phyloP scores from a whole-genome alignment of 2,329 filamentous ascomycete species.

The Pyrenophora tritici-repentis region DNA sequence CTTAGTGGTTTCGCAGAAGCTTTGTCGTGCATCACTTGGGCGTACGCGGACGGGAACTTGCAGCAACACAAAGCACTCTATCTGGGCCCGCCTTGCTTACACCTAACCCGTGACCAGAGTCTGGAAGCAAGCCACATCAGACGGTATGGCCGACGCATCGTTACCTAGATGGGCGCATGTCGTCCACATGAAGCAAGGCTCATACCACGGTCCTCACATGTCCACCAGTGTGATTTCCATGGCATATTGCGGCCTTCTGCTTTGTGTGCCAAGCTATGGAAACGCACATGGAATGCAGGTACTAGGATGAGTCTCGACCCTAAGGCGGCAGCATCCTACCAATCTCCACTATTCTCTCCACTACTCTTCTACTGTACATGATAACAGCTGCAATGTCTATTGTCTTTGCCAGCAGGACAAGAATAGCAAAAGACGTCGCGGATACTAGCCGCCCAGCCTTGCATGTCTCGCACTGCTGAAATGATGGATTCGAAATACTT shows the following conservation, averaged over 20 bases:
- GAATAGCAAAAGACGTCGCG: too few species aligned
- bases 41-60: conserved; percentile 2
- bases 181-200: conserved; percentile 2
- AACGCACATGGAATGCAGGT: conserved; percentile 17
- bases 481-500: too few species aligned
- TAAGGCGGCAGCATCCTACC: not conserved
- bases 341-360: conserved; percentile 1
- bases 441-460: conserved; percentile 3
- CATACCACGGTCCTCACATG: conserved; percentile 13
- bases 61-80: conserved; percentile 7
- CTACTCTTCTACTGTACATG: too few species aligned
- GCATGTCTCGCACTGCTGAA: conserved; percentile 1
- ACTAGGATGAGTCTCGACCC: conserved; percentile 8
- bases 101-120: conserved; percentile 15
- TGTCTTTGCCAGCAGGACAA: too few species aligned
- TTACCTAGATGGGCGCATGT: conserved; percentile 6
- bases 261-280: conserved; percentile 5
- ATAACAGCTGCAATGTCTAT: too few species aligned
- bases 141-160: conserved; percentile 13
- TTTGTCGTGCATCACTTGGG: not conserved
- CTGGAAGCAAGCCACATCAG: conserved; percentile 19
- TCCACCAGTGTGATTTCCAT: not conserved
- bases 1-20: not conserved
- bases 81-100: conserved; percentile 12
- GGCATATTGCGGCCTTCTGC: conserved; percentile 3